Percentiles rank a stretch among this genome's conserved stretches.
Evolutionary conservation across 2,329 filamentous ascomycete genomes (phyloP).

Genomic region (Penicillium sp.): DNA sequence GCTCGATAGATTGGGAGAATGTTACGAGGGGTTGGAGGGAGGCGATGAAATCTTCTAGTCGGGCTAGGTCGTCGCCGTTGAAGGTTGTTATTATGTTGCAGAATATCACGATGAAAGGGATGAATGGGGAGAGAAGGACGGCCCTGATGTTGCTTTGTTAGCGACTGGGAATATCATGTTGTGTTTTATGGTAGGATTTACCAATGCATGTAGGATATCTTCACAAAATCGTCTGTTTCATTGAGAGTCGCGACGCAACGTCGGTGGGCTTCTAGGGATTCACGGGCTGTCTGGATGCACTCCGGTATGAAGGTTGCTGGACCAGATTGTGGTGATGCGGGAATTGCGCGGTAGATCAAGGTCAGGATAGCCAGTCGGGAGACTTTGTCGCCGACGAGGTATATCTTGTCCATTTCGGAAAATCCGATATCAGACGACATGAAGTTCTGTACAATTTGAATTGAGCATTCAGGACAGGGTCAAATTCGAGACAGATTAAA

Average conservation of each 20-base stretch:
- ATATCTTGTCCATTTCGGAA: slow-evolving; percentile 28
- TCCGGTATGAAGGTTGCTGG: slow-evolving; percentile 33
- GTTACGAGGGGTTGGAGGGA: slow-evolving; percentile 53
- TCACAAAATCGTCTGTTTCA: slow-evolving; percentile 27
- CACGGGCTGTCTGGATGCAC: slow-evolving; percentile 39
- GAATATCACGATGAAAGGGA: slow-evolving; percentile 50
- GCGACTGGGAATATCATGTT: not conserved
- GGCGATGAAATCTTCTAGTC: slow-evolving; percentile 55
- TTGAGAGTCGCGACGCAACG: slow-evolving; percentile 27
- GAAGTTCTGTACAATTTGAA: slow-evolving; percentile 10
- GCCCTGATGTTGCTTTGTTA: slow-evolving; percentile 25
- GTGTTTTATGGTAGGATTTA: slow-evolving; percentile 12
- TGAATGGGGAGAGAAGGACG: slow-evolving; percentile 46
- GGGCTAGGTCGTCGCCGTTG: slow-evolving; percentile 50
- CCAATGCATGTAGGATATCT: slow-evolving; percentile 39
- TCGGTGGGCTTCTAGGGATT: slow-evolving; percentile 35
- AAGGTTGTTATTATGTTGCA: slow-evolving; percentile 53
- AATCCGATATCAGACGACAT: slow-evolving; percentile 12
- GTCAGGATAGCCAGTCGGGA: slow-evolving; percentile 38
- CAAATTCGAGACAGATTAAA: too few relatives aligned
- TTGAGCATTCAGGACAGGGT: not conserved
- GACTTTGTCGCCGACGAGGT: slow-evolving; percentile 35
- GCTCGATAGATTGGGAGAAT: slow-evolving; percentile 57
- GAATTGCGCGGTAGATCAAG: slow-evolving; percentile 42
- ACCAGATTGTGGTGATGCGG: slow-evolving; percentile 24